Evolutionary conservation across 2,329 filamentous ascomycete genomes (phyloP).

Genomic region (Paraphaeosphaeria minitans): DNA sequence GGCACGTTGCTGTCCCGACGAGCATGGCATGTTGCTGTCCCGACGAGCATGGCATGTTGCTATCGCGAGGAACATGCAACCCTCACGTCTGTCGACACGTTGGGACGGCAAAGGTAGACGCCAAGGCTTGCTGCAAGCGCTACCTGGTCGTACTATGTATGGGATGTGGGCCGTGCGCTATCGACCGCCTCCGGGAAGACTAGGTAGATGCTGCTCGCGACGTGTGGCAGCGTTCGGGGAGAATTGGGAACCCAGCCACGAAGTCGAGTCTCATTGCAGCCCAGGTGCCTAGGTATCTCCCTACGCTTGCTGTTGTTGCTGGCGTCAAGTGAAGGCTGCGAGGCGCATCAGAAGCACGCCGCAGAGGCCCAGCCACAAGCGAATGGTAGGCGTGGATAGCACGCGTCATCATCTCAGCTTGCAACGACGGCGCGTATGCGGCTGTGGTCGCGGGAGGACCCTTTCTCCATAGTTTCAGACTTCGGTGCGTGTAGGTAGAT

Average conservation of each 20-base stretch:
- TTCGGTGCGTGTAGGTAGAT: too few species aligned
- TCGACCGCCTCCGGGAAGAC: not conserved
- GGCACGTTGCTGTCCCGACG: not conserved
- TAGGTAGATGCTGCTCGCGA: not conserved
- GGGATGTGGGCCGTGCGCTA: constrained; percentile 10
- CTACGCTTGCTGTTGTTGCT: not conserved
- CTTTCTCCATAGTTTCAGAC: constrained; percentile 11
- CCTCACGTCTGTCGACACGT: not conserved
- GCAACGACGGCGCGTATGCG: constrained; percentile 7
- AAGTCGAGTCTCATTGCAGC: constrained; percentile 3
- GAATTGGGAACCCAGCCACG: not conserved
- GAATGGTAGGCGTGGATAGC: not conserved
- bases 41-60: not conserved
- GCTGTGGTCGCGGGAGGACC: constrained; percentile 9
- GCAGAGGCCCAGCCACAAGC: not conserved
- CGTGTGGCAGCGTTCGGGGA: not conserved
- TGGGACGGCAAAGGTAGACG: not conserved
- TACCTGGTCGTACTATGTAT: not conserved
- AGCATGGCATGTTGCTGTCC: not conserved
- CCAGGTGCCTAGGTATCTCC: too few species aligned
- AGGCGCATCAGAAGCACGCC: not conserved
- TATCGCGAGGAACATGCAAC: not conserved
- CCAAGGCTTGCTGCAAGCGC: not conserved
- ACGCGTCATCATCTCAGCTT: constrained; percentile 8
- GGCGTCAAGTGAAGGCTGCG: not conserved